These are phyloP conservation scores for Didymella exigua DNA, from an alignment of 2,329 filamentous ascomycete species.

Conservation along the genomic window DNA sequence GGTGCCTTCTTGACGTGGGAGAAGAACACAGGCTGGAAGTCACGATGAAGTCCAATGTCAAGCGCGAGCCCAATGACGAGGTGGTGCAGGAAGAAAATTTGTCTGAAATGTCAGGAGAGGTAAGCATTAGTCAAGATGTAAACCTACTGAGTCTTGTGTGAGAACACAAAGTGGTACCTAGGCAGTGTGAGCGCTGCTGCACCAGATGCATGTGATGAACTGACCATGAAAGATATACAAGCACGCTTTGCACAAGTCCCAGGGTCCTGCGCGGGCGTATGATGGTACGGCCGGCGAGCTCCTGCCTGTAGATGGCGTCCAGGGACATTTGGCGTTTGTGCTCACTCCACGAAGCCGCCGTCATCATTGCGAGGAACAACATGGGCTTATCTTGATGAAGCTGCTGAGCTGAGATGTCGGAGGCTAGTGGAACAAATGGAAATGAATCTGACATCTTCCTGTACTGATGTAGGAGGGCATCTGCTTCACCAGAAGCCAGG, in stretches of 20 bases:
- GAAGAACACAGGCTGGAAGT: conserved; percentile 23
- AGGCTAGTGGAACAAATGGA: conserved; percentile 38
- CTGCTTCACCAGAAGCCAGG: conserved; percentile 33
- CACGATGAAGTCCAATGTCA: conserved; percentile 39
- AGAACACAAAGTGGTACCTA: conserved; percentile 46
- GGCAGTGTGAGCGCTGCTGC: conserved; percentile 1
- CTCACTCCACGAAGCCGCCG: conserved; percentile 37
- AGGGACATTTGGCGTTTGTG: conserved; percentile 35
- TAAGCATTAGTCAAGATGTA: not conserved
- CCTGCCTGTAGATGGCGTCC: conserved; percentile 34
- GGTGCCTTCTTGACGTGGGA: conserved; percentile 2
- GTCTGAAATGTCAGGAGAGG: not conserved
- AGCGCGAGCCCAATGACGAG: conserved; percentile 39
- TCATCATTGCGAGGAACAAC: conserved; percentile 41
- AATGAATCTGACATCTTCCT: conserved; percentile 37
- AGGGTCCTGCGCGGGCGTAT: conserved; percentile 36
- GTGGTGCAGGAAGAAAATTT: conserved; percentile 40
- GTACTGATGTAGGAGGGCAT: conserved; percentile 34
- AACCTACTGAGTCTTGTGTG: conserved; percentile 42
- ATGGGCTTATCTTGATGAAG: conserved; percentile 37
- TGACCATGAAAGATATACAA: conserved; percentile 44
- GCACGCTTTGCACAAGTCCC: conserved; percentile 40
- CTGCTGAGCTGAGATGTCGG: conserved; percentile 19
- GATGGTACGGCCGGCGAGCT: conserved; percentile 44
- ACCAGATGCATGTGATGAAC: not conserved